phyloP scores from a whole-genome alignment of 345 rosid species.

The Salix exigua region DNA sequence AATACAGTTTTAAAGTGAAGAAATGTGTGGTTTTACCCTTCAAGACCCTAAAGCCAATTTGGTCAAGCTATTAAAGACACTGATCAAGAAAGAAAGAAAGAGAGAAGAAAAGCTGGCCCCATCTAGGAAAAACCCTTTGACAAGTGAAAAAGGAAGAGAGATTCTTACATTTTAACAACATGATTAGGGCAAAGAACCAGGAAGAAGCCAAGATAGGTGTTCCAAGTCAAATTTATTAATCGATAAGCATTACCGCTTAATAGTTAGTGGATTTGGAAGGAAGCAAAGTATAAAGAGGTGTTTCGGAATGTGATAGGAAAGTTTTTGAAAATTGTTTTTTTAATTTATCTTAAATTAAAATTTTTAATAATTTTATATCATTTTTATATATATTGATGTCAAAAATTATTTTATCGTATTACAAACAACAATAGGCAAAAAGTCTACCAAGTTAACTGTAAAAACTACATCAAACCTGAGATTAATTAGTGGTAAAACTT shows the following conservation, averaged over 20 bases:
- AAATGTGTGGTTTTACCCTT: neutral
- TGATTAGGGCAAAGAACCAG: slow-evolving; percentile 8
- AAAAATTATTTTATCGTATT: too few species aligned
- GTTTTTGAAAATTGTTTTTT: neutral
- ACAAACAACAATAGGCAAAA: too few species aligned
- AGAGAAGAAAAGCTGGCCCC: neutral
- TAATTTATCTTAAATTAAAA: too few species aligned
- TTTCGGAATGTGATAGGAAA: accelerated
- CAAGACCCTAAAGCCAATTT: slow-evolving; percentile 1
- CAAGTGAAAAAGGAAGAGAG: slow-evolving; percentile 5
- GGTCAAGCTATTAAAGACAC: slow-evolving; percentile 6
- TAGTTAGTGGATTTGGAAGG: neutral
- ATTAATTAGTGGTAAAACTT: neutral
- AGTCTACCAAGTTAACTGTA: neutral
- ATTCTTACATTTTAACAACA: slow-evolving; percentile 23
- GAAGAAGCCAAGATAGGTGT: slow-evolving; percentile 9
- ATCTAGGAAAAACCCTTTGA: slow-evolving; percentile 25
- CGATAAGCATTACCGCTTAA: too few species aligned
- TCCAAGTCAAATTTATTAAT: slow-evolving; percentile 1
- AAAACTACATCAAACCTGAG: neutral
- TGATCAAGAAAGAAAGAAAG: slow-evolving; percentile 15
- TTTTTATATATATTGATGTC: too few species aligned
- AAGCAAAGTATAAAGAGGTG: neutral
- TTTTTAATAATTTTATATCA: too few species aligned
- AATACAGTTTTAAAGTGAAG: neutral